A percentile compares a stretch with the other conserved stretches of the same genome.
Evolutionary conservation across 495 filamentous ascomycete species (phyloP).

Genomic region (Penicillium cataractarum): DNA sequence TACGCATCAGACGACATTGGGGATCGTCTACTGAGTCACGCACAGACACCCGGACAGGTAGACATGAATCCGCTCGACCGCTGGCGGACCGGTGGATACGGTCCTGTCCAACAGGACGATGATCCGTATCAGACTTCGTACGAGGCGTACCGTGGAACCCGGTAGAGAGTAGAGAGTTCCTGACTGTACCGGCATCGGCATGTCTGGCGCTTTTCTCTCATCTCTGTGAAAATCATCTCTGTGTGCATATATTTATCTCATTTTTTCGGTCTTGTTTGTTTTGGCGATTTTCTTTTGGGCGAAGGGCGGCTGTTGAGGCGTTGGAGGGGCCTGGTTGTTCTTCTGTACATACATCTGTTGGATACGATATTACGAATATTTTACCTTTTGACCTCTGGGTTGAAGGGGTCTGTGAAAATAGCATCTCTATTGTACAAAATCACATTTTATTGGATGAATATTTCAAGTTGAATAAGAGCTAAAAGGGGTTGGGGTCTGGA

Average conservation of each 20-base stretch:
- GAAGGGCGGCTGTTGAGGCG: not conserved
- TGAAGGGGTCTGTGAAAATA: not conserved
- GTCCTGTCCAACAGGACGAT: conserved; percentile 50
- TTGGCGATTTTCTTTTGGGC: conserved; percentile 1
- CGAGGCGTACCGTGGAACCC: conserved; percentile 41
- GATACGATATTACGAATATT: conserved; percentile 4
- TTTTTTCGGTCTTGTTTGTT: not conserved
- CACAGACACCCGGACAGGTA: conserved; percentile 40
- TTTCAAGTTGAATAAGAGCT: not conserved
- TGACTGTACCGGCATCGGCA: too few relatives aligned
- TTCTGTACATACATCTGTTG: not conserved
- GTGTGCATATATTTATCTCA: conserved; percentile 2
- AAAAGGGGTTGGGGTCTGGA: too few relatives aligned
- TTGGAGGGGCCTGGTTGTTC: not conserved
- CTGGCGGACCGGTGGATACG: conserved; percentile 53
- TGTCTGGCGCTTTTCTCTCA: conserved; percentile 3
- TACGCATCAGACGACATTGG: conserved; percentile 53
- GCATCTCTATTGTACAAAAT: not conserved
- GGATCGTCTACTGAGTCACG: conserved; percentile 44
- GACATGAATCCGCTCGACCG: conserved; percentile 42
- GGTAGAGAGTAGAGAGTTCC: too few relatives aligned
- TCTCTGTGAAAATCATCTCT: conserved; percentile 10
- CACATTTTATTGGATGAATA: not conserved
- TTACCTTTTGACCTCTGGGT: not conserved
- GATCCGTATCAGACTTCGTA: conserved; percentile 41